Percentiles rank a stretch among this genome's conserved stretches.
phyloP scores from a whole-genome alignment of 2,329 filamentous ascomycete species.

The Xylariaceae sp. region DNA sequence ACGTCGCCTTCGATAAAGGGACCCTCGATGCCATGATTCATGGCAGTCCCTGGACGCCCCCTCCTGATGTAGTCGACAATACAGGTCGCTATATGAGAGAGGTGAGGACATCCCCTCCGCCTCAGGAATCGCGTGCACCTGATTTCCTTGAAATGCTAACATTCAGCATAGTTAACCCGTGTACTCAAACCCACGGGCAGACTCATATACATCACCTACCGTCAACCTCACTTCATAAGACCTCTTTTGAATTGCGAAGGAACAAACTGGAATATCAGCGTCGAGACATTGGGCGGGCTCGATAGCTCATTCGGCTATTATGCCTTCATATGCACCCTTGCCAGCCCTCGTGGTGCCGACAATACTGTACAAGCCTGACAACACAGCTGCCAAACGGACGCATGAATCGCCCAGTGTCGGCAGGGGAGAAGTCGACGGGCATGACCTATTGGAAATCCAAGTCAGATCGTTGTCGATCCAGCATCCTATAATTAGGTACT shows the following conservation, averaged over 20 bases:
- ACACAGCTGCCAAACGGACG: too few species aligned
- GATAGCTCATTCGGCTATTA: constrained; percentile 45
- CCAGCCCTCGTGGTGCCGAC: background rate
- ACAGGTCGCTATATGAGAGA: constrained; percentile 47
- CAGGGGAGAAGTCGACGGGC: too few species aligned
- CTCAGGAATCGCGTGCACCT: background rate
- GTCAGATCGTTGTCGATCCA: too few species aligned
- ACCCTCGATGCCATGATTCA: constrained; percentile 55
- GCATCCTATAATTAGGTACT: too few species aligned
- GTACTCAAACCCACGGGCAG: constrained; percentile 45
- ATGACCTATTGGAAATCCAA: too few species aligned
- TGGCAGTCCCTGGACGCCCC: constrained; percentile 51
- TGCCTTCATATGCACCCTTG: constrained; percentile 5
- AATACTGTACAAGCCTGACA: too few species aligned
- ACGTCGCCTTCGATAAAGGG: constrained; percentile 56
- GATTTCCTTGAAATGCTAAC: constrained; percentile 9
- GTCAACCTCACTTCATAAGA: constrained; percentile 52
- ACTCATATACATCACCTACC: constrained; percentile 52
- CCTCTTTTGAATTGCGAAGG: constrained; percentile 42
- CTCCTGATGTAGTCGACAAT: constrained; percentile 45
- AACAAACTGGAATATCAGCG: constrained; percentile 40
- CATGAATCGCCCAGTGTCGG: too few species aligned
- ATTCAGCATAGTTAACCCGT: constrained; percentile 33
- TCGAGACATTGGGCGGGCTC: constrained; percentile 40
- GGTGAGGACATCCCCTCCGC: constrained; percentile 31